Evolutionary conservation across 495 filamentous ascomycete genomes (phyloP), one percentile per base, ranked within the genome.

Genomic region (Hypomontagnella monticulosa): DNA sequence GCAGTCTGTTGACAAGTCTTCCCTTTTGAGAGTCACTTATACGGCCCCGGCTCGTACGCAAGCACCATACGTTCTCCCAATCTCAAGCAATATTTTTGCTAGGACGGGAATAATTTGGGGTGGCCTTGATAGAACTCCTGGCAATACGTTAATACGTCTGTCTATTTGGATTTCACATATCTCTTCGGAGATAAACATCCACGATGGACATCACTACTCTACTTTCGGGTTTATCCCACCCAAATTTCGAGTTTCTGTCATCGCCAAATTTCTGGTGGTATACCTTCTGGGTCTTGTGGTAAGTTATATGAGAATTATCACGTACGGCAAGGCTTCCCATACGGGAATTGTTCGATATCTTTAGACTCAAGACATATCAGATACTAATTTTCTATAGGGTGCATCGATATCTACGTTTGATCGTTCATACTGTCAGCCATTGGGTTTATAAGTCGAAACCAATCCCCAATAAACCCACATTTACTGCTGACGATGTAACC

Each of bases 361-460:
- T 15, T 36, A 20, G 15, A n/a, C 19, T 34, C 7, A 37, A 33
- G 6, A n/a, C 15, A 54, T 33, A 18, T 47, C 46, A 57, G 30
- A 48, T 50, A 34, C 67, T 75, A 63, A 72, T 64, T 55, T 19
- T 14, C 36, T 27, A 42, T 32, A 83, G 81, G 78, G 32, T 83
- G n/a, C 73, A 78, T 69, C 76, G 82, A 0, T 85, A 84, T 53
- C 33, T 81, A 7, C 83, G 83, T 30, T 69, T 84, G 27, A 37
- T 82, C 40, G 72, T 81, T 48, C 77, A 83, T 70, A 60, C 75
- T 7, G n/a, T 78, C 14, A 81, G 71, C 3, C 83, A 80, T 64
- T 79, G 77, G 71, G n/a, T 63, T 23, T 83, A 83, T 66, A 71
- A 71, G 11, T 73, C 78, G 3, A 64, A 78, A 5, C 70, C 71